phyloP scores from a whole-genome alignment of 495 filamentous ascomycete species.

The Pyronema domesticum region DNA sequence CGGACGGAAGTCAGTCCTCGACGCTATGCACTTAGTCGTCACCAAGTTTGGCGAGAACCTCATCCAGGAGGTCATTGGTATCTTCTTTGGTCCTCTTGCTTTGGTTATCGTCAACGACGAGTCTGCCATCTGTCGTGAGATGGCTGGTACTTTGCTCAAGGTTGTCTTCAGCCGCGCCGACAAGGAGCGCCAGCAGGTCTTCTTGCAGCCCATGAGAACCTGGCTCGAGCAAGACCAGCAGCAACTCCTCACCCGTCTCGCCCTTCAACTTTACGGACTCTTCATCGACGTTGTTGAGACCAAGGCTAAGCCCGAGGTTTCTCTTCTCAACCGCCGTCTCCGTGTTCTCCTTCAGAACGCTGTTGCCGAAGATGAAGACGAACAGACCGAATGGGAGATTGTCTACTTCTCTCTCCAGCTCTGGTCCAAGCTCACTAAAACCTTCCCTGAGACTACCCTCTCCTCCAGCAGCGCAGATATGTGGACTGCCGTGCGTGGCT shows the following conservation, averaged over 20 bases:
- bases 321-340: constrained; percentile 27
- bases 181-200: constrained; percentile 47
- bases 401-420: constrained; percentile 56
- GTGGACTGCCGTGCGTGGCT: constrained; percentile 48
- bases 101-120: constrained; percentile 79
- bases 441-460: constrained; percentile 43
- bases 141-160: constrained; percentile 62
- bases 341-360: constrained; percentile 30
- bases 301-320: constrained; percentile 22
- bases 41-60: constrained; percentile 64
- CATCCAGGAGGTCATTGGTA: constrained; percentile 60
- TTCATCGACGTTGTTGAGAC: constrained; percentile 55
- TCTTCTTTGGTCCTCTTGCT: constrained; percentile 72
- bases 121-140: constrained; percentile 63
- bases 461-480: constrained; percentile 35
- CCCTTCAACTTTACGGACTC: constrained; percentile 61
- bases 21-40: constrained; percentile 65
- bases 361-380: constrained; percentile 29
- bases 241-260: constrained; percentile 46
- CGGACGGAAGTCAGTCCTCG: constrained; percentile 78
- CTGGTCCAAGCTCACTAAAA: constrained; percentile 47
- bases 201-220: constrained; percentile 47
- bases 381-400: constrained; percentile 51
- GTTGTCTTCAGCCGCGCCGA: constrained; percentile 65
- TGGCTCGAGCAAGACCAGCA: constrained; percentile 64